A percentile compares a stretch with the other conserved stretches of the same genome.
Conservation (phyloP, 1,284 basidiomycete genomes). For the Albatrellus sp. region DNA sequence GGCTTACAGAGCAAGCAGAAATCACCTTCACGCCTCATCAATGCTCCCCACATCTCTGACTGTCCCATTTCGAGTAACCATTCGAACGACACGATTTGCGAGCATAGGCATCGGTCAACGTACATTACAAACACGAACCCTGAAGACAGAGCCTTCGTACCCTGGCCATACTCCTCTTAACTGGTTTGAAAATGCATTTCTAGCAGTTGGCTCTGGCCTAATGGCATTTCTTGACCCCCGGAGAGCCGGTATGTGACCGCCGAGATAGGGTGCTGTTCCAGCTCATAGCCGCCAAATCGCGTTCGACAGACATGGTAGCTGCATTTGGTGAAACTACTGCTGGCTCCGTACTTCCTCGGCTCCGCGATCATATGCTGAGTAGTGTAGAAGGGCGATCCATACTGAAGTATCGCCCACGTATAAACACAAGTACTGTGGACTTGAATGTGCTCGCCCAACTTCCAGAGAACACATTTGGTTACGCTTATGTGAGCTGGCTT, state of each 20-base stretch:
- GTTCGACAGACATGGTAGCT: conserved; percentile 75
- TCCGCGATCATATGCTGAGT: conserved; percentile 73
- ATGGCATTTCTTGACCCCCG: conserved; percentile 77
- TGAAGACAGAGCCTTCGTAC: conserved; percentile 18
- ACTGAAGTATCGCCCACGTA: conserved; percentile 72
- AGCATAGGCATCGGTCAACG: neutral
- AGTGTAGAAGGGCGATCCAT: conserved; percentile 75
- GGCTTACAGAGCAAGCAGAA: too few species aligned
- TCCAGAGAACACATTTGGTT: conserved; percentile 76
- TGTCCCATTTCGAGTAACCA: neutral
- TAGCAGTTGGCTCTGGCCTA: conserved; percentile 79
- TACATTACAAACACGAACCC: conserved; percentile 14
- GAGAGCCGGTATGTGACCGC: conserved; percentile 59
- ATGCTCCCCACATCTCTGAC: neutral
- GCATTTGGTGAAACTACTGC: conserved; percentile 87
- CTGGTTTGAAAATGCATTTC: conserved; percentile 71
- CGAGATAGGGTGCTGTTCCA: neutral
- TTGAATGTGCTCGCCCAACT: conserved; percentile 55
- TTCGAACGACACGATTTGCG: neutral
- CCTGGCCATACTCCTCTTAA: conserved; percentile 73
- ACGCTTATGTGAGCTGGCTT: conserved; percentile 87
- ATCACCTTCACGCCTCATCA: neutral
- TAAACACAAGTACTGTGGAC: conserved; percentile 72
- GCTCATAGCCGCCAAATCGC: too few species aligned
- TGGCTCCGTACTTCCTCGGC: conserved; percentile 64